Conservation (phyloP, 495 filamentous ascomycete species). For the Opeltia flavorubescens region DNA sequence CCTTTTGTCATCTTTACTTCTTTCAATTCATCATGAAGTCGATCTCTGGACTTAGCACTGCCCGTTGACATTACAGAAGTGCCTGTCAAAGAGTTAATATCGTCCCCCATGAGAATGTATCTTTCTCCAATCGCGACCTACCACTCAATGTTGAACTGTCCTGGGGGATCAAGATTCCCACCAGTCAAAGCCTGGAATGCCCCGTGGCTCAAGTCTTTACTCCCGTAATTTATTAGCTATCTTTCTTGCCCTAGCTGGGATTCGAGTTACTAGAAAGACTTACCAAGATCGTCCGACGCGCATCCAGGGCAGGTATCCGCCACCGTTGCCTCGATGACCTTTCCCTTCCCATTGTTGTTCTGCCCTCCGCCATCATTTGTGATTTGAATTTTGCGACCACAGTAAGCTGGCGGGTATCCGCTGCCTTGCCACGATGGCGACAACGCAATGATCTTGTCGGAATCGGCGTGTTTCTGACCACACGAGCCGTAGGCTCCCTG, state of each 20-base stretch:
- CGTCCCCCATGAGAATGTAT: background rate
- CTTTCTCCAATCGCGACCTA: conserved; percentile 4
- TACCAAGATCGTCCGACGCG: conserved; percentile 16
- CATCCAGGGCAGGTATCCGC: conserved; percentile 21
- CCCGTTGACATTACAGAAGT: conserved; percentile 6
- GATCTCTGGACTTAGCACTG: background rate
- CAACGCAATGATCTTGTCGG: conserved; percentile 15
- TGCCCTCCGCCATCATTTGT: conserved; percentile 19
- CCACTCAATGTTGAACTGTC: conserved; percentile 11
- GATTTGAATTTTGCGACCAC: conserved; percentile 20
- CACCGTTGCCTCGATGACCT: conserved; percentile 16
- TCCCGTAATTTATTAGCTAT: no score
- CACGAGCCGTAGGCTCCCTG: conserved; percentile 18
- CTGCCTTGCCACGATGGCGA: conserved; percentile 14
- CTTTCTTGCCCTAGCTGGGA: no score
- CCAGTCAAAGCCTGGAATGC: conserved; percentile 12
- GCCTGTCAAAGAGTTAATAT: background rate
- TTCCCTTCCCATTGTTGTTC: conserved; percentile 18
- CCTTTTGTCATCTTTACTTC: no score
- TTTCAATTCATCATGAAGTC: no score
- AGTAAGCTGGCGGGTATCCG: conserved; percentile 13
- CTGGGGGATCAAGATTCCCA: conserved; percentile 9
- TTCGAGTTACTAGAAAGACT: background rate
- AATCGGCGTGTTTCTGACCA: conserved; percentile 14
- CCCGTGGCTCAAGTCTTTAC: conserved; percentile 11